Percentiles rank a stretch among this genome's conserved stretches.
These are phyloP conservation scores for Aspergillus homomorphus DNA, from an alignment of 495 filamentous ascomycete genomes.

Conservation along the genomic window DNA sequence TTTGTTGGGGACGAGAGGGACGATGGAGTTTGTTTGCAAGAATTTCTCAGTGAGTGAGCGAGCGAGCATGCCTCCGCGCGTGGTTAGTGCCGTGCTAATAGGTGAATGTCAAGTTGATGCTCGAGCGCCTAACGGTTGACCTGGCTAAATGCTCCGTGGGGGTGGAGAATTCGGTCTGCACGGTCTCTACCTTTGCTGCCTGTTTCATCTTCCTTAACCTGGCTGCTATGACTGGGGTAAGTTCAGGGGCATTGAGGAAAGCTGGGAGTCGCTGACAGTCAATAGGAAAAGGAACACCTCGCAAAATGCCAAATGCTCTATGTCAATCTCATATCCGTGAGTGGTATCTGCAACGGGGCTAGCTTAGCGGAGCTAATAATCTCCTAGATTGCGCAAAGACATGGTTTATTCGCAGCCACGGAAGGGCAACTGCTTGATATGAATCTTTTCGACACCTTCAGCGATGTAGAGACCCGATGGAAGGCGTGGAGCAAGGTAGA, in stretches of 20 bases:
- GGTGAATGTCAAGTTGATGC: slow-evolving; percentile 23
- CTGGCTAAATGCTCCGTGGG: slow-evolving; percentile 38
- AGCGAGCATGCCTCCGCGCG: no score
- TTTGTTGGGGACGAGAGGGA: slow-evolving; percentile 48
- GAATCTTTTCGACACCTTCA: slow-evolving; percentile 42
- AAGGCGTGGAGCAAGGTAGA: slow-evolving; percentile 54
- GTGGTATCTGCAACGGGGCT: slow-evolving; percentile 2
- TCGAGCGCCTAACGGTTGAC: slow-evolving; percentile 42
- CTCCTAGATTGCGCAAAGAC: slow-evolving; percentile 46
- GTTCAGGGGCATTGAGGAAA: slow-evolving; percentile 8
- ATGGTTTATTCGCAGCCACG: slow-evolving; percentile 47
- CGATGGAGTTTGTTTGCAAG: slow-evolving; percentile 44
- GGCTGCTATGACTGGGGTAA: slow-evolving; percentile 49
- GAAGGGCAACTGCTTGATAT: slow-evolving; percentile 47
- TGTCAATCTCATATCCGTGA: slow-evolving; percentile 49
- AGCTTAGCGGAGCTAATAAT: not conserved
- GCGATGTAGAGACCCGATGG: slow-evolving; percentile 50
- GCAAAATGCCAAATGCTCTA: slow-evolving; percentile 50
- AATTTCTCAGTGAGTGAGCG: slow-evolving; percentile 40
- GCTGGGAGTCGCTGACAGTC: slow-evolving; percentile 18
- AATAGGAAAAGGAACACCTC: slow-evolving; percentile 43
- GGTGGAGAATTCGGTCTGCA: slow-evolving; percentile 33
- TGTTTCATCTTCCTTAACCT: slow-evolving; percentile 47
- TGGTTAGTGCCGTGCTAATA: slow-evolving; percentile 4
- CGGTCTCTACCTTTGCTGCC: slow-evolving; percentile 47